These are phyloP conservation scores for Pichia phayaonensis DNA, from an alignment of 805 yeast genomes.

Conservation along the genomic window DNA sequence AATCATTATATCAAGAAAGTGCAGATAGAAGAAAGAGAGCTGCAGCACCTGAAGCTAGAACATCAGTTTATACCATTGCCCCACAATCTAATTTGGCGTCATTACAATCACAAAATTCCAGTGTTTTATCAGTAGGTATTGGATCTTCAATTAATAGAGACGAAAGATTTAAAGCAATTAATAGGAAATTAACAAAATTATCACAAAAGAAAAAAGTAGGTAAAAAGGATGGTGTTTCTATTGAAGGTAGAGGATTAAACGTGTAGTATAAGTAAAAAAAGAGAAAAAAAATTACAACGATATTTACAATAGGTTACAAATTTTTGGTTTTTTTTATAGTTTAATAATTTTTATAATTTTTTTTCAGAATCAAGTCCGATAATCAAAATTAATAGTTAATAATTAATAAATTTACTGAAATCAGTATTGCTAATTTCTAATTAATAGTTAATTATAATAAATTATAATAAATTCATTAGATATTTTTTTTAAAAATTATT, in stretches of 20 bases:
- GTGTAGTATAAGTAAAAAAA: background rate
- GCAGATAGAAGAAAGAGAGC: conserved; percentile 92
- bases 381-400: background rate
- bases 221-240: conserved; percentile 71
- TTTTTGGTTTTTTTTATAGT: background rate
- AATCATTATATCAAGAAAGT: conserved; percentile 74
- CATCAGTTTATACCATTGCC: conserved; percentile 84
- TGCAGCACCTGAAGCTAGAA: conserved; percentile 88
- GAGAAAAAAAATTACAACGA: no score
- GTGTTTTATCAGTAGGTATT: conserved; percentile 35
- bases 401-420: background rate
- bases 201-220: conserved; percentile 39
- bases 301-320: background rate
- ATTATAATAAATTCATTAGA: no score
- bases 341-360: background rate
- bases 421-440: background rate
- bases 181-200: conserved; percentile 44
- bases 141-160: conserved; percentile 51
- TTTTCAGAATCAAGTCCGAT: background rate
- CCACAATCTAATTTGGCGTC: conserved; percentile 61
- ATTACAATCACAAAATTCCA: conserved; percentile 36
- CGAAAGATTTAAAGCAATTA: conserved; percentile 76
- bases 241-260: conserved; percentile 57
- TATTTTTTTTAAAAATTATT: background rate
- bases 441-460: no score